Evolutionary conservation across 305 asterid genomes (phyloP).

Genomic region (Fraxinus angustifolia): DNA sequence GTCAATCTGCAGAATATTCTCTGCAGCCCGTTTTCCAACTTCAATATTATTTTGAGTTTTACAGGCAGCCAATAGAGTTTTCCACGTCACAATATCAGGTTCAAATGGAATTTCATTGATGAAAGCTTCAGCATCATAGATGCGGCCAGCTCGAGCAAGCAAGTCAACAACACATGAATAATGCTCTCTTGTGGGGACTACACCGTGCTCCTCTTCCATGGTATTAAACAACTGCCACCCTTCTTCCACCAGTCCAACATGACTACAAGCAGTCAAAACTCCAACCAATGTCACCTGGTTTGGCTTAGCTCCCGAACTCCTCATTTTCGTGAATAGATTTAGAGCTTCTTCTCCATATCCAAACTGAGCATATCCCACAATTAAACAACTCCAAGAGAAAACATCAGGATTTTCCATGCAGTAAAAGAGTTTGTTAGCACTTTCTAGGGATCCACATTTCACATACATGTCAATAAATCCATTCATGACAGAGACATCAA

Average conservation of each 20-base stretch:
- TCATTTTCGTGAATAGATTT: conserved; percentile 50
- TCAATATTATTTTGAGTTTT: conserved; percentile 41
- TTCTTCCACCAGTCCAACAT: conserved; percentile 67
- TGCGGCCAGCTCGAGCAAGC: conserved; percentile 62
- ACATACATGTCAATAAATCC: conserved; percentile 67
- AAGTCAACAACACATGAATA: conserved; percentile 58
- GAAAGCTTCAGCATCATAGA: conserved; percentile 63
- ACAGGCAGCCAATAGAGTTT: conserved; percentile 59
- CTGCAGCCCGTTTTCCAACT: conserved; percentile 56
- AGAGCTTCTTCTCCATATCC: conserved; percentile 60
- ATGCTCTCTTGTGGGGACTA: conserved; percentile 63
- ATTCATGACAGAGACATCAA: conserved; percentile 43
- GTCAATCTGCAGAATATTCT: conserved; percentile 52
- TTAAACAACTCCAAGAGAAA: conserved; percentile 63
- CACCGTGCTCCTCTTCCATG: conserved; percentile 54
- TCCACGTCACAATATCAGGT: conserved; percentile 68
- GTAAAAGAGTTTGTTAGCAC: conserved; percentile 48
- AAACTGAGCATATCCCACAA: conserved; percentile 68
- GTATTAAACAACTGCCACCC: conserved; percentile 54
- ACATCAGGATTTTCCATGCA: conserved; percentile 44
- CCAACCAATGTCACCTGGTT: conserved; percentile 71
- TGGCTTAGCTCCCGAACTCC: conserved; percentile 46
- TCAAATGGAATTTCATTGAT: conserved; percentile 37
- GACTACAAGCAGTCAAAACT: conserved; percentile 73
- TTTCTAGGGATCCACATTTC: conserved; percentile 61